Evolutionary conservation across 441 rosid species (phyloP), one percentile per base, ranked within the genome.

Genomic region (Erodium moschatum): DNA sequence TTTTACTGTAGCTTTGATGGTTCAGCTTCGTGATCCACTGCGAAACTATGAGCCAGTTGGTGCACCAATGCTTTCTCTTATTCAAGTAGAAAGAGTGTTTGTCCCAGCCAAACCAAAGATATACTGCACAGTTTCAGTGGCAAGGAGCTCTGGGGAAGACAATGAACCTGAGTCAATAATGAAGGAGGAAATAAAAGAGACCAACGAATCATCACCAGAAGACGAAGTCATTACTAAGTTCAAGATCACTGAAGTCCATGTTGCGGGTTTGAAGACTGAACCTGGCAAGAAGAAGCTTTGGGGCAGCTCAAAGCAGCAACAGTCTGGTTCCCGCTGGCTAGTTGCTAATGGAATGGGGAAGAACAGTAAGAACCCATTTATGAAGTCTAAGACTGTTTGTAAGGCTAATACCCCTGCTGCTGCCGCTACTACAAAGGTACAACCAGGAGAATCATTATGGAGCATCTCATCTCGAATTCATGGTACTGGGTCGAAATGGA

Each of bases 261-360:
- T 93, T 67, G 85, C 96, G 11, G 98, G 98, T 72, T 78, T 88
- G 64, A 85, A 86, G 82, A 71, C 84, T 27, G 91, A 89, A 76
- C 80, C 85, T 5, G 80, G 80, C 60, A 83, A 84, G 83, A 87
- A 85, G 79, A 87, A 89, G 74, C 77, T 81, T 3, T 89, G 97
- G 96, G 96, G 92, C 65, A 82, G 71, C 58, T 65, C 82, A 62
- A 70, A 77, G 20, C 96, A 89, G 83, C 87, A 89, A 76, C 96
- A 87, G 76, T 86, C 98, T 10, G 96, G 95, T 73, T 89, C 92
- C 35, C 92, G 97, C 35, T 93, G 97, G 98, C 81, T 87, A 81
- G 73, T 90, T 9, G 96, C 98, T 11, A 90, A 84, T 66, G 98
- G 98, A 70, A 92, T 92, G 98, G 98, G 98, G 38, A 93, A 93